These are phyloP conservation scores for Sarcodon aspratus DNA, from an alignment of 768 basidiomycete genomes.

Conservation along the genomic window DNA sequence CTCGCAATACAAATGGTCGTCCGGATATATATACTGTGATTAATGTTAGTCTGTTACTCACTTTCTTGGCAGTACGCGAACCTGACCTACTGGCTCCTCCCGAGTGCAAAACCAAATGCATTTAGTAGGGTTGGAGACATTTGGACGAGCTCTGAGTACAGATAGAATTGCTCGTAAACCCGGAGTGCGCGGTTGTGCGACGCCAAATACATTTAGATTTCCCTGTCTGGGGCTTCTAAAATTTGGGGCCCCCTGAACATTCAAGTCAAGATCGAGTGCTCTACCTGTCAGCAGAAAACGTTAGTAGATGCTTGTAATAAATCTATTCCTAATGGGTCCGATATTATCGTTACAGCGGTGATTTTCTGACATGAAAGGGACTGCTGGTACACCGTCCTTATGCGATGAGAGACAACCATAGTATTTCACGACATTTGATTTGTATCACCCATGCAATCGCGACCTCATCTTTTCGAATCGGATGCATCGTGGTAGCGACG, in stretches of 20 bases:
- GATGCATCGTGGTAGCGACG: too few species aligned
- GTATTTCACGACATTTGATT: too few species aligned
- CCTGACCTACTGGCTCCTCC: conserved; percentile 85
- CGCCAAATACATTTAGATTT: conserved; percentile 86
- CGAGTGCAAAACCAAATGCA: conserved; percentile 96
- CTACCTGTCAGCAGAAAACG: conserved; percentile 32
- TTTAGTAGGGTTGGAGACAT: conserved; percentile 48
- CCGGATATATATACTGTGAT: conserved; percentile 74
- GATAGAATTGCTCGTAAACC: conserved; percentile 87
- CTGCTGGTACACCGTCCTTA: too few species aligned
- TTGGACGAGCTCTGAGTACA: conserved; percentile 66
- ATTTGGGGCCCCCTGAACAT: conserved; percentile 91
- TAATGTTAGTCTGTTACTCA: conserved; percentile 4
- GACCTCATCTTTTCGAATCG: too few species aligned
- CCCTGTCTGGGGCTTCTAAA: conserved; percentile 76
- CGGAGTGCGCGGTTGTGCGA: conserved; percentile 88
- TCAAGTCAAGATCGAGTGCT: conserved; percentile 83
- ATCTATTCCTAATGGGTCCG: too few species aligned
- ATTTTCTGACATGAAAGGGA: too few species aligned
- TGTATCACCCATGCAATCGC: too few species aligned
- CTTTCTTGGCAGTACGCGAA: background rate
- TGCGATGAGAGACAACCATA: too few species aligned
- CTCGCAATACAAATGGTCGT: conserved; percentile 85
- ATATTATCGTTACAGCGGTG: background rate
- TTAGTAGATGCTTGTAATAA: background rate